Conservation (phyloP, 2,329 filamentous ascomycete species). For the Myotisia sp. region DNA sequence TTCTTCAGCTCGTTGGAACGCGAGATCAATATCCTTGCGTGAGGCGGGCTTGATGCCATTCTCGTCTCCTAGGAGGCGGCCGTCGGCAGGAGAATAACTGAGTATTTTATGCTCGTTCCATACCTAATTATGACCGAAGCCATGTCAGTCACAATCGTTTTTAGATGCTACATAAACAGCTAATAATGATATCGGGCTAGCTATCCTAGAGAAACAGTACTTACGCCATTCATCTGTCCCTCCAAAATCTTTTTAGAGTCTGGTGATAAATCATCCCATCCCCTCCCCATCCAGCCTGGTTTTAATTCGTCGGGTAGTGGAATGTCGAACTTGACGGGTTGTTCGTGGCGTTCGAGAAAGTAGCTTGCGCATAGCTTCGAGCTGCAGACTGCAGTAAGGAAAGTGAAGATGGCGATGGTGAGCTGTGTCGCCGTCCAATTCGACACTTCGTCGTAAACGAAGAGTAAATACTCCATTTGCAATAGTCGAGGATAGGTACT, state of each 20-base stretch:
- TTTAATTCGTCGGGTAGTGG: constrained; percentile 24
- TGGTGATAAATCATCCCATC: constrained; percentile 24
- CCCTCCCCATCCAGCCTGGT: constrained; percentile 18
- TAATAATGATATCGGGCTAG: no score
- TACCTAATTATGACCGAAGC: constrained; percentile 16
- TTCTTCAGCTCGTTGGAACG: constrained; percentile 55
- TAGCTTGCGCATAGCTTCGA: constrained; percentile 6
- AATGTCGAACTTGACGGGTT: constrained; percentile 25
- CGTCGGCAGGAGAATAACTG: constrained; percentile 63
- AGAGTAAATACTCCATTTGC: constrained; percentile 8
- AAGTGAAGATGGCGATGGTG: constrained; percentile 4
- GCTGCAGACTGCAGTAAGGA: constrained; percentile 5
- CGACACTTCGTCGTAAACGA: constrained; percentile 3
- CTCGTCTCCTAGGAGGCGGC: constrained; percentile 56
- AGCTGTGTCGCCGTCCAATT: constrained; percentile 5
- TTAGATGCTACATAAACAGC: not conserved
- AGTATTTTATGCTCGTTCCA: constrained; percentile 28
- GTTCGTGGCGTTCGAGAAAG: constrained; percentile 17
- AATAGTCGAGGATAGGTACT: no score
- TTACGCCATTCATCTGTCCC: constrained; percentile 27
- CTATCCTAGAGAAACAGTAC: constrained; percentile 13
- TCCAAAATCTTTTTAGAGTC: constrained; percentile 24
- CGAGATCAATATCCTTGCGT: constrained; percentile 60
- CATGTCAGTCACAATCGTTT: not conserved
- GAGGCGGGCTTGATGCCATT: constrained; percentile 57